These are phyloP conservation scores for Agrostemma githago DNA, from an alignment of 148 eudicot genomes.

Conservation along the genomic window DNA sequence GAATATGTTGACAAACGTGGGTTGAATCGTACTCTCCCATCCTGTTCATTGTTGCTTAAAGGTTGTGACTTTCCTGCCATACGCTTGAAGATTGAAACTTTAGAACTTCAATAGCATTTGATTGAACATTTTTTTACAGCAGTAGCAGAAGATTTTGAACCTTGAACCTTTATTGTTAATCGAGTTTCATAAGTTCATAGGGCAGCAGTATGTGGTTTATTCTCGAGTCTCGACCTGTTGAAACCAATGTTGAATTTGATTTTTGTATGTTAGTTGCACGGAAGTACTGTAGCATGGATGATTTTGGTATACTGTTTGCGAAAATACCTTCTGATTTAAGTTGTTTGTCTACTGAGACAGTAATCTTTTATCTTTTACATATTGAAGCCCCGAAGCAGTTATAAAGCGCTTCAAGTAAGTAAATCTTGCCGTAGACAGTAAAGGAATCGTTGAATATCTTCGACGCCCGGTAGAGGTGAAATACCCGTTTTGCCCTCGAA, in stretches of 20 bases:
- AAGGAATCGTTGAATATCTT: conserved; percentile 81
- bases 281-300: too few relatives aligned
- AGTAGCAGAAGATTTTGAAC: neutral
- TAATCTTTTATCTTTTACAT: neutral
- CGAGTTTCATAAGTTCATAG: neutral
- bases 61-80: neutral
- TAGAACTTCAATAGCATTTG: too few relatives aligned
- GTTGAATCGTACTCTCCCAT: too few relatives aligned
- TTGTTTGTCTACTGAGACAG: too few relatives aligned
- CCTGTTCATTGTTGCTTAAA: neutral
- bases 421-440: conserved; percentile 72
- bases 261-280: neutral
- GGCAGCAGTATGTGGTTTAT: neutral
- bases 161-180: neutral
- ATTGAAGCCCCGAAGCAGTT: conserved; percentile 79
- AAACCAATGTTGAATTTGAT: neutral
- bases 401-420: conserved; percentile 77
- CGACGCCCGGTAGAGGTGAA: too few relatives aligned
- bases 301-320: too few relatives aligned
- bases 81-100: neutral
- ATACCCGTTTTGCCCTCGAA: too few relatives aligned
- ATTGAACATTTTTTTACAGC: too few relatives aligned
- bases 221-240: neutral
- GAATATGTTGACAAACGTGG: too few relatives aligned
- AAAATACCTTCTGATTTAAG: too few relatives aligned